phyloP scores from a whole-genome alignment of 768 basidiomycete species.

The Naganishia kalamii region DNA sequence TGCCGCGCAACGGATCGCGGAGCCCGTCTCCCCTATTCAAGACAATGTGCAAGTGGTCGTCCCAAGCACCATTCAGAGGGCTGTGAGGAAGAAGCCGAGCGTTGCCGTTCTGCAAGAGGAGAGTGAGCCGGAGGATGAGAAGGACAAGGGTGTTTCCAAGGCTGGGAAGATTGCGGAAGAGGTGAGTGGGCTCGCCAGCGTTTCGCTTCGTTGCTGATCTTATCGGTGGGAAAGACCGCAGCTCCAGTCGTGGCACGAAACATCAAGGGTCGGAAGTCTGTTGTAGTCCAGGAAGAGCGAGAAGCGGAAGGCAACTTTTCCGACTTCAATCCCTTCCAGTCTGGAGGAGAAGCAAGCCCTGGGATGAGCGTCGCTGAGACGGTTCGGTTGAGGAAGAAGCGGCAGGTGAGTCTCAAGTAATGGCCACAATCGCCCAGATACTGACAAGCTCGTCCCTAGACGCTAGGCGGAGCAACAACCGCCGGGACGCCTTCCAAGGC shows the following conservation, averaged over 20 bases:
- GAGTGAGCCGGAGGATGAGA: conserved; percentile 21
- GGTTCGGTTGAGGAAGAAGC: conserved; percentile 31
- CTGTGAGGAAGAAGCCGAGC: neutral
- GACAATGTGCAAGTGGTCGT: conserved; percentile 6
- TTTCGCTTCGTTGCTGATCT: neutral
- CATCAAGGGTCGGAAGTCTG: neutral
- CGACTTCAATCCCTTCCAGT: conserved; percentile 45
- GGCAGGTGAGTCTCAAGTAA: conserved; percentile 24
- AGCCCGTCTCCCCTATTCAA: neutral
- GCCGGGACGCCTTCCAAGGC: neutral
- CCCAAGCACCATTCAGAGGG: neutral
- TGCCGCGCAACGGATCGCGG: neutral
- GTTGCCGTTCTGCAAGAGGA: conserved; percentile 8
- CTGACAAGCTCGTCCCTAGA: neutral
- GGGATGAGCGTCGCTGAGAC: conserved; percentile 24
- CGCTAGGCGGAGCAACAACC: neutral
- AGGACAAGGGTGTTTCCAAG: conserved; percentile 1
- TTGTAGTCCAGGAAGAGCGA: neutral
- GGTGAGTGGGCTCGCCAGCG: neutral
- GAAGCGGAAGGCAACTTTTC: conserved; percentile 31
- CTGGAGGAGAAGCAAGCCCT: conserved; percentile 35
- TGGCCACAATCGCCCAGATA: neutral
- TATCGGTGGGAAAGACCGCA: neutral
- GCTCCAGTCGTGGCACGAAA: conserved; percentile 15
- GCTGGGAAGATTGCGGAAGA: conserved; percentile 11